Base-by-base conservation (phyloP, 169 alveolate genomes). In the Plasmodium sp. region DNA sequence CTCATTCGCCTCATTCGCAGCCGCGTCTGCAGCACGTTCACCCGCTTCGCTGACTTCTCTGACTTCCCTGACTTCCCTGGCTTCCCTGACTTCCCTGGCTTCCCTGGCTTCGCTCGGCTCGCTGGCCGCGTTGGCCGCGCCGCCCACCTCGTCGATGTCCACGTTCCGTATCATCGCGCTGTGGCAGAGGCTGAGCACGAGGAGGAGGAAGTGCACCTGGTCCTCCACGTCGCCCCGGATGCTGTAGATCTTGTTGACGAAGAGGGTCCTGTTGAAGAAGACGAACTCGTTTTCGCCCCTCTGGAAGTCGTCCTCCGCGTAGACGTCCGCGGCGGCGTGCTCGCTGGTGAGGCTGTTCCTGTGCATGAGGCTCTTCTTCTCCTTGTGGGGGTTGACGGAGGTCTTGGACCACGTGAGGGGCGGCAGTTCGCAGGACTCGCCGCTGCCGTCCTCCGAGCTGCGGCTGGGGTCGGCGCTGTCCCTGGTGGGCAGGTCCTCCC, bases 151-250 rank as follows among this genome's bases (percentile, higher is more conserved):
- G 34, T 92, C 93, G 12, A 92, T 84, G 39, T 84, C 95, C 2
- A 71, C 93, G 75, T 84, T 84, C 33, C 95, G 22, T 27, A 84
- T 92, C 93, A 83, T 92, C 18, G 91, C 95, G 33, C 95, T 84
- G 41, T 90, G 94, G 16, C 94, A 90, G 48, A 90, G 83, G 22
- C 94, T 90, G 48, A 90, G 54, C 7, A 90, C 94, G 22, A 90
- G 83, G 14, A 90, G 54, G 27, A 79, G 74, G 74, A 81, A 90
- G 27, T 81, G 62, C 33, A 81, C 62, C 73, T 90, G 94, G 36
- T 90, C 94, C 56, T 79, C 80, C 31, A 81, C 91, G 51, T 79
- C 90, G 16, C 81, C 16, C 10, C 93, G 33, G 39, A 81, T 90
- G 73, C 91, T 81, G 71, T 90, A 90, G 3, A 90, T 90, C 18